These are phyloP conservation scores for Yarrowia sp. DNA, from an alignment of 805 yeast genomes.

Conservation along the genomic window DNA sequence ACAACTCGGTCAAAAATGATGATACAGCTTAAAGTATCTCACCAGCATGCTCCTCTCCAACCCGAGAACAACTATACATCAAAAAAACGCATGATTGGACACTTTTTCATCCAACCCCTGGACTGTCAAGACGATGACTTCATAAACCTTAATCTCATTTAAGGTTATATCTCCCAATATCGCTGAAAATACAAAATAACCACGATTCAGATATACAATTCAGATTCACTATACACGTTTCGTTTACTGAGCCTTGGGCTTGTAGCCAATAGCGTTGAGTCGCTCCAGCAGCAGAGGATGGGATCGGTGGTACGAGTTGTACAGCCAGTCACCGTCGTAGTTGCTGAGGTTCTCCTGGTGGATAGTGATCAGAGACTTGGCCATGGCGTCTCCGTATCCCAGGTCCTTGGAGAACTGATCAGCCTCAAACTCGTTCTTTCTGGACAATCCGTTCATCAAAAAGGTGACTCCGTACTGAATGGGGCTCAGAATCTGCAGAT, in stretches of 20 bases:
- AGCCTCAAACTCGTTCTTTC: constrained; percentile 92
- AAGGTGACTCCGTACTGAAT: constrained; percentile 67
- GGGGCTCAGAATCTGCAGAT: constrained; percentile 58
- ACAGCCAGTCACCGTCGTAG: constrained; percentile 87
- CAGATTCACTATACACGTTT: background rate
- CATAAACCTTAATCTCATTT: no score
- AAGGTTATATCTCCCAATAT: no score
- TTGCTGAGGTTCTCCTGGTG: constrained; percentile 79
- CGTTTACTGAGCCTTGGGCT: constrained; percentile 19
- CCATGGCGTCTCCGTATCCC: constrained; percentile 68
- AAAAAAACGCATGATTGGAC: no score
- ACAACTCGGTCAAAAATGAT: no score
- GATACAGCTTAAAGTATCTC: no score
- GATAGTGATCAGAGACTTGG: constrained; percentile 68
- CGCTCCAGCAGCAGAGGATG: constrained; percentile 94
- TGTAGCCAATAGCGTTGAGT: constrained; percentile 59
- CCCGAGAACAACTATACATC: no score
- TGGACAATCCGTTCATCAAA: constrained; percentile 63
- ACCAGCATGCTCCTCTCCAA: no score
- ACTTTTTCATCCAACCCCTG: no score
- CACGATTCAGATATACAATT: background rate
- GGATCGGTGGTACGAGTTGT: constrained; percentile 81
- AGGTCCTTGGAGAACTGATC: constrained; percentile 77
- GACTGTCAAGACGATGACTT: no score
- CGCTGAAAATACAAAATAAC: no score